A percentile compares a stretch with the other conserved stretches of the same genome.
Conservation (phyloP, 768 basidiomycete genomes). For the Lactarius sanguifluus region DNA sequence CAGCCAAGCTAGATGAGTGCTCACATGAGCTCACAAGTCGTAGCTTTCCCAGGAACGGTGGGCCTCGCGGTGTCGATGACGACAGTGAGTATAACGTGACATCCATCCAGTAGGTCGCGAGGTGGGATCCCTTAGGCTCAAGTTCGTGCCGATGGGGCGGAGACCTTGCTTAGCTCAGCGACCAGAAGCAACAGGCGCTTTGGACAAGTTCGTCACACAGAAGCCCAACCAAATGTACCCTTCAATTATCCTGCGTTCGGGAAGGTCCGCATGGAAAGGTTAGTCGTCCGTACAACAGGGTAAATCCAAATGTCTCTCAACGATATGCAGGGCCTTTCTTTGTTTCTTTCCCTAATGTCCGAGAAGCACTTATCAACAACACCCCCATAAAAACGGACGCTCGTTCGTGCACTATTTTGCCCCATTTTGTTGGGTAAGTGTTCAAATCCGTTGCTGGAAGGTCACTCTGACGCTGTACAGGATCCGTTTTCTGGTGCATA, state of each 20-base stretch:
- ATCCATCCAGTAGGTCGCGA: no score
- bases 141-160: no score
- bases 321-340: slow-evolving; percentile 79
- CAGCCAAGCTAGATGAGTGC: no score
- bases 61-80: background rate
- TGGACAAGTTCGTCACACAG: background rate
- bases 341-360: slow-evolving; percentile 86
- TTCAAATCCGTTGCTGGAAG: background rate
- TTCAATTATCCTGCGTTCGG: slow-evolving; percentile 57
- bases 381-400: slow-evolving; percentile 88
- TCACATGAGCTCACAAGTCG: background rate
- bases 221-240: slow-evolving; percentile 52
- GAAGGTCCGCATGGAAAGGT: slow-evolving; percentile 89
- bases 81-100: background rate
- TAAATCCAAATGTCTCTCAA: background rate
- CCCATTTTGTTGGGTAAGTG: slow-evolving; percentile 91
- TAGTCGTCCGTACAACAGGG: slow-evolving; percentile 20
- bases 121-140: no score
- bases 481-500: slow-evolving; percentile 89
- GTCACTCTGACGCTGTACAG: slow-evolving; percentile 40
- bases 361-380: slow-evolving; percentile 76
- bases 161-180: no score
- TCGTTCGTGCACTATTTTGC: slow-evolving; percentile 87
- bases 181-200: no score
- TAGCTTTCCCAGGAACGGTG: background rate